Conservation (phyloP, 805 yeast genomes). For the Candida tibetensis region DNA sequence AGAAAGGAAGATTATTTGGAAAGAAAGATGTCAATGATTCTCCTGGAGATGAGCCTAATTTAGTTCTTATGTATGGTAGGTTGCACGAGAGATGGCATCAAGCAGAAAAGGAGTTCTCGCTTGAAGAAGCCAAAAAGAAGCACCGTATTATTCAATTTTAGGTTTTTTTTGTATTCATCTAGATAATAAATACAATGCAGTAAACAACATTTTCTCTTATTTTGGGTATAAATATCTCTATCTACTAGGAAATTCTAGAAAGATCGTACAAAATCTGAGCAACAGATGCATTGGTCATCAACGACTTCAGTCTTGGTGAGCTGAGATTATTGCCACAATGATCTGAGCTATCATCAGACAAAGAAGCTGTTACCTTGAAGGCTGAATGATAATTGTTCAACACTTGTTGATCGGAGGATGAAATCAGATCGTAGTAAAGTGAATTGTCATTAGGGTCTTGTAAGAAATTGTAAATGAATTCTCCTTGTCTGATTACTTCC, state of each 20-base stretch:
- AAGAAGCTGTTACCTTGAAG: constrained; percentile 4
- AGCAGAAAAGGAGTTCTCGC: constrained; percentile 15
- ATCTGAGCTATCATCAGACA: not conserved
- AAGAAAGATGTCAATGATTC: constrained; percentile 32
- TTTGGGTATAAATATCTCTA: too few species aligned
- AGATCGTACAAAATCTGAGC: constrained; percentile 15
- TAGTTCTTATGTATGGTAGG: constrained; percentile 39
- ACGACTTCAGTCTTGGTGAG: constrained; percentile 12
- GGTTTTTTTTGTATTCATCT: not conserved
- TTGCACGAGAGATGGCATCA: constrained; percentile 44
- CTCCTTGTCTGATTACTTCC: constrained; percentile 15
- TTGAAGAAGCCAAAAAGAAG: constrained; percentile 25
- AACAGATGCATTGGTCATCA: constrained; percentile 17
- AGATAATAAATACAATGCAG: not conserved
- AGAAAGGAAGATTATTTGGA: constrained; percentile 46
- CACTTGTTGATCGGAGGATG: constrained; percentile 5
- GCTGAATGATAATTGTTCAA: constrained; percentile 7
- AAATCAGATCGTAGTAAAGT: constrained; percentile 10
- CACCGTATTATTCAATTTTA: constrained; percentile 21
- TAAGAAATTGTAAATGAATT: constrained; percentile 12
- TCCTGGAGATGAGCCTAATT: constrained; percentile 35
- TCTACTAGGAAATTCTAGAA: constrained; percentile 3
- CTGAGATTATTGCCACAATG: constrained; percentile 8
- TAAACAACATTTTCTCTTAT: too few species aligned
- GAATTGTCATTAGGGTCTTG: constrained; percentile 12